Evolutionary conservation across 257 asterid genomes (phyloP).

Genomic region (Gentiana dahurica): DNA sequence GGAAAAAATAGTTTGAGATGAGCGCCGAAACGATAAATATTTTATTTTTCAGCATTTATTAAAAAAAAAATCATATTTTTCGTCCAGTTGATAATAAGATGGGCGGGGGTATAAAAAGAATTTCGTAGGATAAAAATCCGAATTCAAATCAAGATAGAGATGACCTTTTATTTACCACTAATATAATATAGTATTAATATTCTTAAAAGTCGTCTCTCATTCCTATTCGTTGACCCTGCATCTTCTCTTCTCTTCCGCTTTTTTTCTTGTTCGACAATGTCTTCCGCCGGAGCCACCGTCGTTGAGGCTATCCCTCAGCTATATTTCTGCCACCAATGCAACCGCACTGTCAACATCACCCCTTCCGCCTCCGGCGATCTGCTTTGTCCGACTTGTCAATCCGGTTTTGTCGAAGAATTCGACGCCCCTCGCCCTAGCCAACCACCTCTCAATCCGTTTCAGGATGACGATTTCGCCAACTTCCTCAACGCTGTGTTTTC

Average conservation of each 20-base stretch:
- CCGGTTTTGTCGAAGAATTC: slow-evolving; percentile 60
- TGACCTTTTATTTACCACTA: too few relatives aligned
- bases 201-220: too few relatives aligned
- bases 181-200: too few relatives aligned
- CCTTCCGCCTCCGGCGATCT: slow-evolving; percentile 43
- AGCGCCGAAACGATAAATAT: too few relatives aligned
- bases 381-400: slow-evolving; percentile 56
- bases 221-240: background rate
- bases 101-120: too few relatives aligned
- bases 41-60: too few relatives aligned
- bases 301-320: slow-evolving; percentile 45
- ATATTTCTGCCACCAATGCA: slow-evolving; percentile 74
- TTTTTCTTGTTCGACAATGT: slow-evolving; percentile 15
- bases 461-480: slow-evolving; percentile 23
- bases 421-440: slow-evolving; percentile 32
- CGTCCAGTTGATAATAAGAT: too few relatives aligned
- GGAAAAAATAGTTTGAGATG: too few relatives aligned
- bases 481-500: slow-evolving; percentile 28
- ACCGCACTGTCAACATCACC: slow-evolving; percentile 38
- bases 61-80: too few relatives aligned
- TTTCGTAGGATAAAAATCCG: too few relatives aligned
- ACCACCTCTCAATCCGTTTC: slow-evolving; percentile 16
- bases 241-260: background rate
- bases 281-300: slow-evolving; percentile 54
- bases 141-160: too few relatives aligned